A percentile compares a stretch with the other conserved stretches of the same genome.
phyloP scores from a whole-genome alignment of 306 rosid species.

The Vigna trinervia region DNA sequence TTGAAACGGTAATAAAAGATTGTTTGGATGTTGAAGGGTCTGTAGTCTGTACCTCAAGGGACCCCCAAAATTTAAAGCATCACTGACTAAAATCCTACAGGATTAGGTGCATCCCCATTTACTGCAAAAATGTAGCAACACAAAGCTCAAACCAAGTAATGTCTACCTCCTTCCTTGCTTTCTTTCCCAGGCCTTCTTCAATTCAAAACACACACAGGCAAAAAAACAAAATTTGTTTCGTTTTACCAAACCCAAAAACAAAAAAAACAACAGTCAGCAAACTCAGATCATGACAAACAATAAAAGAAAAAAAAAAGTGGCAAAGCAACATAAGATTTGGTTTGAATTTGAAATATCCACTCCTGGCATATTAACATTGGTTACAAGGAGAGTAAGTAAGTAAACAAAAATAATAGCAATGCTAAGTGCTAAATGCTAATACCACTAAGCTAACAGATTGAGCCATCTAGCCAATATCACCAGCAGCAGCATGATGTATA shows the following conservation, averaged over 20 bases:
- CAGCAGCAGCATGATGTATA: conserved; percentile 46
- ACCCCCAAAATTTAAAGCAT: conserved; percentile 61
- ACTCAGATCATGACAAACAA: conserved; percentile 42
- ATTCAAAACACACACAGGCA: conserved; percentile 39
- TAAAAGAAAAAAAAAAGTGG: background rate
- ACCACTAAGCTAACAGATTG: conserved; percentile 68
- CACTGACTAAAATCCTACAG: conserved; percentile 61
- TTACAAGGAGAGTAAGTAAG: background rate
- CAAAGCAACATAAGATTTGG: conserved; percentile 37
- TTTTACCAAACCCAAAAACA: conserved; percentile 25
- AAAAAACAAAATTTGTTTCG: background rate
- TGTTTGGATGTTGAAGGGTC: conserved; percentile 67
- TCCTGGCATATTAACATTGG: conserved; percentile 50
- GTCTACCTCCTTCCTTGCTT: conserved; percentile 39
- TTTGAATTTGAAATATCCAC: conserved; percentile 45
- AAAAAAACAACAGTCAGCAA: conserved; percentile 9
- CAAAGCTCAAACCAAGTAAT: conserved; percentile 39
- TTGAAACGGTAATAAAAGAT: conserved; percentile 75
- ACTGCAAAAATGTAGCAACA: conserved; percentile 48
- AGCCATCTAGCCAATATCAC: conserved; percentile 97
- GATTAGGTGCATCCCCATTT: conserved; percentile 54
- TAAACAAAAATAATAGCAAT: conserved; percentile 25
- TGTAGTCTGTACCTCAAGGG: conserved; percentile 52
- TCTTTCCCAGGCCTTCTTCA: conserved; percentile 51
- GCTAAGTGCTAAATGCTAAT: conserved; percentile 17